A percentile compares a stretch with the other conserved stretches of the same genome.
Conservation (phyloP, 164 flowering plant species). For the Sedum album region DNA sequence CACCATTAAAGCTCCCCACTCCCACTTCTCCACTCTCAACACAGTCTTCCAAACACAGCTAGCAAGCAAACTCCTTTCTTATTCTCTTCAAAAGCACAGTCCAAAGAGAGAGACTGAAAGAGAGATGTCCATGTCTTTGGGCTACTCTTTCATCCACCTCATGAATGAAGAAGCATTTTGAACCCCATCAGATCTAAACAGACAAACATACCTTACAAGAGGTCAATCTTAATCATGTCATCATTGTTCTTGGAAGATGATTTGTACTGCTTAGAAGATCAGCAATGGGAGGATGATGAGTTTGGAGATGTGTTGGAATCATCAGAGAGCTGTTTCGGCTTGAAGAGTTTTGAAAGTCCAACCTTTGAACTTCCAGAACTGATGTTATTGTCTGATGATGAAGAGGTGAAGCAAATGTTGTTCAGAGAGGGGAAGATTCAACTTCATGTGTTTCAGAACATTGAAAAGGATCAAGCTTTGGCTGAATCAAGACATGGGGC, state of each 20-base stretch:
- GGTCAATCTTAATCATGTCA: background rate
- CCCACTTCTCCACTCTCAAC: background rate
- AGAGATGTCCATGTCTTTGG: background rate
- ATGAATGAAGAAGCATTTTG: background rate
- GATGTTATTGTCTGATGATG: background rate
- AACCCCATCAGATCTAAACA: background rate
- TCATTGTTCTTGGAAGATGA: conserved; percentile 4
- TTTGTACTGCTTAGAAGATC: background rate
- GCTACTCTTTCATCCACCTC: background rate
- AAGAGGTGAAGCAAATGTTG: background rate
- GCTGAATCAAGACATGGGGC: conserved; percentile 9
- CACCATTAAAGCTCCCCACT: background rate
- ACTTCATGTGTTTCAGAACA: background rate
- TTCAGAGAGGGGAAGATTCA: background rate
- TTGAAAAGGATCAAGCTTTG: conserved; percentile 5
- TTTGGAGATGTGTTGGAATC: background rate
- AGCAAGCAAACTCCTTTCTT: background rate
- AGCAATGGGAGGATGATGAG: background rate
- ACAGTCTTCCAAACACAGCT: conserved; percentile 7
- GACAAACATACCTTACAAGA: background rate
- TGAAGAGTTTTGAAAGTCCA: too few species aligned
- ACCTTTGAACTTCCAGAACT: background rate
- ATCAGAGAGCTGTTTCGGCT: too few species aligned
- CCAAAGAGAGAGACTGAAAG: background rate
- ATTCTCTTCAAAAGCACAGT: background rate